Evolutionary conservation across 768 basidiomycete genomes (phyloP).

Genomic region (Brasilioporus rufonigricans): DNA sequence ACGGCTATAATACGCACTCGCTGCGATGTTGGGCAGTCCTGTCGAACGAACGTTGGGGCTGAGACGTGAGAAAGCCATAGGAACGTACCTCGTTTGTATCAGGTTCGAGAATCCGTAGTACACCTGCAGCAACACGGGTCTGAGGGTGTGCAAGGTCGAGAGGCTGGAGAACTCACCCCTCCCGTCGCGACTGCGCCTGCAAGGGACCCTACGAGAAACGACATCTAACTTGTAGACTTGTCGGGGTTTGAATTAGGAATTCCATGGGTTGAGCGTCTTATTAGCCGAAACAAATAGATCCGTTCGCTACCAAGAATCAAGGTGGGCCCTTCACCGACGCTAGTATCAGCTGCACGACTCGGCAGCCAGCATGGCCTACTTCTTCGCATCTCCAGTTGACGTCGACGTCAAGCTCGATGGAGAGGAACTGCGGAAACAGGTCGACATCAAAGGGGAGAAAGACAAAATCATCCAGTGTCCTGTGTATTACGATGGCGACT

Average conservation of each 20-base stretch:
- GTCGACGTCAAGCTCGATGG: constrained; percentile 85
- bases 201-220: constrained; percentile 61
- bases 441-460: constrained; percentile 89
- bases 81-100: constrained; percentile 48
- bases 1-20: constrained; percentile 40
- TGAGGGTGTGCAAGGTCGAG: background rate
- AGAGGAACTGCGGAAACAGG: constrained; percentile 84
- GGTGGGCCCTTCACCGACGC: background rate
- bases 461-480: constrained; percentile 83
- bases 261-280: background rate
- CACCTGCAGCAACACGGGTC: constrained; percentile 36
- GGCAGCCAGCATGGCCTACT: constrained; percentile 59
- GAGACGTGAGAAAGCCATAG: background rate
- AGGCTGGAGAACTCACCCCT: constrained; percentile 41
- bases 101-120: constrained; percentile 72
- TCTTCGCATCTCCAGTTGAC: constrained; percentile 90
- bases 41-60: background rate
- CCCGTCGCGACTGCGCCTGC: constrained; percentile 68
- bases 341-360: background rate
- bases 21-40: constrained; percentile 55
- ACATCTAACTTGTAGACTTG: no score
- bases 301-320: background rate
- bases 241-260: background rate
- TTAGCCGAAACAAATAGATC: background rate
- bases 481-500: constrained; percentile 95